Conservation (phyloP, 495 filamentous ascomycete species). For the Penicillium diatomitis region DNA sequence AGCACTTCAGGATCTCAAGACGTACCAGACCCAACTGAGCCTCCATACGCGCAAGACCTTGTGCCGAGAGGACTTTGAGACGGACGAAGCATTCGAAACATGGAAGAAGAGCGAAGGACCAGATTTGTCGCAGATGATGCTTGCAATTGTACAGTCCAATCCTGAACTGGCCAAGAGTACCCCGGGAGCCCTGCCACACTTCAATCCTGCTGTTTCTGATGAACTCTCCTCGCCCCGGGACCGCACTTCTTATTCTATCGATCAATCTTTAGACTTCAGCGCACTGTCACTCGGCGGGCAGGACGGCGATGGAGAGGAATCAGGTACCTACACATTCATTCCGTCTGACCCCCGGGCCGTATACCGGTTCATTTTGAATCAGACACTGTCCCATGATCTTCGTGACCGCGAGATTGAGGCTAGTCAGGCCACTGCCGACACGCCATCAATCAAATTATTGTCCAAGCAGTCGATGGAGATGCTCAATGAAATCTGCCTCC, state of each 20-base stretch:
- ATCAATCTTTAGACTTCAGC: conserved; percentile 71
- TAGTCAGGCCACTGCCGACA: conserved; percentile 42
- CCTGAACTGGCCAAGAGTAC: conserved; percentile 74
- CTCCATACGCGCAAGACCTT: conserved; percentile 70
- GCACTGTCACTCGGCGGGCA: conserved; percentile 56
- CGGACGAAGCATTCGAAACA: conserved; percentile 77
- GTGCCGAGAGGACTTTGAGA: conserved; percentile 76
- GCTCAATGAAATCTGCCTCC: conserved; percentile 70
- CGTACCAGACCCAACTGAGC: conserved; percentile 81
- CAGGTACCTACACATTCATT: conserved; percentile 73
- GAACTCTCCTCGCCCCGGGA: conserved; percentile 47
- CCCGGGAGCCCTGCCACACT: conserved; percentile 41
- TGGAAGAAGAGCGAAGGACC: conserved; percentile 83
- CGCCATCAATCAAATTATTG: conserved; percentile 52
- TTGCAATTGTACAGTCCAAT: conserved; percentile 75
- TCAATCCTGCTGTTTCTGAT: conserved; percentile 34
- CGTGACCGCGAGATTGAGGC: conserved; percentile 47
- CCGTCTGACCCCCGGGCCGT: conserved; percentile 74
- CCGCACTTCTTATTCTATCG: conserved; percentile 55
- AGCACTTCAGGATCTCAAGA: conserved; percentile 81
- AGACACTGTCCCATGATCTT: conserved; percentile 63
- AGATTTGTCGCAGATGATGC: conserved; percentile 85
- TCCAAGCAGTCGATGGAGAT: conserved; percentile 78
- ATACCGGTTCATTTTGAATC: conserved; percentile 68
- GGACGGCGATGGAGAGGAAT: conserved; percentile 31